Base-by-base conservation (phyloP, 1,139 yeast genomes). In the Yamadazyma sp. region DNA sequence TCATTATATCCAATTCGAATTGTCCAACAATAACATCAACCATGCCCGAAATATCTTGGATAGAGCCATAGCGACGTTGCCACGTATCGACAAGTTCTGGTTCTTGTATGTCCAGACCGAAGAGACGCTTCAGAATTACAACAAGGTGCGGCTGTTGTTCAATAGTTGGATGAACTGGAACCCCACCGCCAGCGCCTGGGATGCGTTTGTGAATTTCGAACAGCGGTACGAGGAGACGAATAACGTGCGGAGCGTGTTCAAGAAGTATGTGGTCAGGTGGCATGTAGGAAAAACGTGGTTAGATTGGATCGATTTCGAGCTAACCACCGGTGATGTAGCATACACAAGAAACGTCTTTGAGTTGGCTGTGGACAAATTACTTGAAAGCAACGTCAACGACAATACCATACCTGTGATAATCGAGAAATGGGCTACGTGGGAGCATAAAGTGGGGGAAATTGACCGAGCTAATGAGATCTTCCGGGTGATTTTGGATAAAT, bases 31-130 rank as follows among this genome's bases (percentile, higher is more conserved):
- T 46, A 87, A 86, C 52, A 73, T 88, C 38, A 88, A 88, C 54
- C 97, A 90, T 62, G 97, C 97, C 0, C 65, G 97, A 44, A 90
- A 90, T 54, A 51, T 92, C 23, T 65, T 92, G 30, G 92, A 88
- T 40, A 64, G 97, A 28, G 95, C 90, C 0, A 81, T 86, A 0
- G 74, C 82, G 1, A 61, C 78, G 0, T 62, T 90, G 13, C 97
- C 97, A 0, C 64, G 87, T 24, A 81, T 85, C 4, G 92, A 84
- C 50, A 90, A 90, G 57, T 64, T 92, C 22, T 92, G 97, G 97
- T 87, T 78, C 53, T 72, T 83, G 42, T 86, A 85, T 48, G 82
- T 86, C 4, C 82, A 85, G 30, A 76, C 92, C 12, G 97, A 89
- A 59, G 97, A 90, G 58, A 74, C 85, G 1, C 61, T 89, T 32